Percentiles rank a stretch among this genome's conserved stretches.
Conservation (phyloP, 768 basidiomycete species). For the Suillus spraguei region DNA sequence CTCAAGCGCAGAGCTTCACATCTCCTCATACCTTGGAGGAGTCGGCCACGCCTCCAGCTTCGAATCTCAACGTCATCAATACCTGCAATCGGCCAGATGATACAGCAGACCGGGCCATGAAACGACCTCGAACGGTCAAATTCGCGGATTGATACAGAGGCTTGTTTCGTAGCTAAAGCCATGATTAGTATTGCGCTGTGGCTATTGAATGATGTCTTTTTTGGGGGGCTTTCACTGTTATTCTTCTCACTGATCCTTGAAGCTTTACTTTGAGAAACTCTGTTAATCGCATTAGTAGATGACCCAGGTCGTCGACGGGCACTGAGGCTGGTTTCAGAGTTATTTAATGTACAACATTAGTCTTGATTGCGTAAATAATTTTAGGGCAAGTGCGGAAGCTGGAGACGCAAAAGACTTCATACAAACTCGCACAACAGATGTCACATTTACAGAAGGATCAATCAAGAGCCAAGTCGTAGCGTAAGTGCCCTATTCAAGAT, state of each 20-base stretch:
- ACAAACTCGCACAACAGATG: not conserved
- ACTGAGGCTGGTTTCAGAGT: not conserved
- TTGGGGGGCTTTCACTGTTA: not conserved
- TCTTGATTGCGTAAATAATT: not conserved
- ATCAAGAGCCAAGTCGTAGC: not conserved
- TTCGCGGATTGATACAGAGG: not conserved
- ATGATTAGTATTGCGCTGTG: not conserved
- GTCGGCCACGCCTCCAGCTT: not conserved
- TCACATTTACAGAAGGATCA: not conserved
- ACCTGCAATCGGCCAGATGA: not conserved
- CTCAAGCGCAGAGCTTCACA: not conserved
- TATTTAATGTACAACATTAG: not conserved
- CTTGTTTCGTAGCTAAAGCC: not conserved
- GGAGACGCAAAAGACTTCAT: not conserved
- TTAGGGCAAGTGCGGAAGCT: not conserved
- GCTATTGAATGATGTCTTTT: not conserved
- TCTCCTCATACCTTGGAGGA: not conserved
- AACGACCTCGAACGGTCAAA: slow-evolving; percentile 8
- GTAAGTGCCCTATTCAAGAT: not conserved
- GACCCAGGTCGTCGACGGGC: not conserved
- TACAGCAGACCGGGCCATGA: not conserved
- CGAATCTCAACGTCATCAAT: not conserved
- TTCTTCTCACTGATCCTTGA: not conserved
- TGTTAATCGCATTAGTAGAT: too few relatives aligned
- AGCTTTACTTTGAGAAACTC: not conserved